Percentiles rank a stretch among this genome's conserved stretches.
phyloP scores from a whole-genome alignment of 2,329 filamentous ascomycete species.

The Colletotrichum scovillei region DNA sequence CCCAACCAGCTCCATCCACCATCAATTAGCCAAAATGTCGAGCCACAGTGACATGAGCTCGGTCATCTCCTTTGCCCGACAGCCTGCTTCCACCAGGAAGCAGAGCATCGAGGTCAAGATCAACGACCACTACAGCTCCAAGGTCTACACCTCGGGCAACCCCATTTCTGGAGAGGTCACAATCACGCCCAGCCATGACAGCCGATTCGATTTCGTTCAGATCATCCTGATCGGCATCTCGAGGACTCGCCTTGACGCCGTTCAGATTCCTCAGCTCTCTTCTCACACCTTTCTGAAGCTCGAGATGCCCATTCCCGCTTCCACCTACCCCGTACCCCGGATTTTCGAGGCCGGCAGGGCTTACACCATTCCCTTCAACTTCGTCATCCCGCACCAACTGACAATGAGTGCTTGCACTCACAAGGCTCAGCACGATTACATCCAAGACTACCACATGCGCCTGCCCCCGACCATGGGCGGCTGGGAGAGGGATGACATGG shows the following conservation, averaged over 20 bases:
- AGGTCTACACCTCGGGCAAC: conserved; percentile 67
- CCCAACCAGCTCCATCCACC: neutral
- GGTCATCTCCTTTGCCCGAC: conserved; percentile 30
- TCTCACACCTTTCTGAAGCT: conserved; percentile 67
- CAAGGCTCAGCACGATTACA: conserved; percentile 52
- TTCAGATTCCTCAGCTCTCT: conserved; percentile 59
- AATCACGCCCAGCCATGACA: conserved; percentile 57
- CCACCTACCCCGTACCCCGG: conserved; percentile 57
- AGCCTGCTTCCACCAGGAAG: conserved; percentile 42
- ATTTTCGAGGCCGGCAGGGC: conserved; percentile 60
- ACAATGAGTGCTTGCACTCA: conserved; percentile 68
- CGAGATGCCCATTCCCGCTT: conserved; percentile 63
- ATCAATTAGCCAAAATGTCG: conserved; percentile 23
- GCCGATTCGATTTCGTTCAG: conserved; percentile 62
- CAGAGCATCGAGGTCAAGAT: conserved; percentile 60
- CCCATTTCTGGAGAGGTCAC: conserved; percentile 60
- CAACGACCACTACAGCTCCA: conserved; percentile 64
- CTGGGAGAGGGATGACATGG: conserved; percentile 66
- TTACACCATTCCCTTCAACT: conserved; percentile 68
- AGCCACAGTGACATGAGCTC: conserved; percentile 37
- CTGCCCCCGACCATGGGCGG: conserved; percentile 64
- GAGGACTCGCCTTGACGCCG: conserved; percentile 62
- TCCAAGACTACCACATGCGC: conserved; percentile 63
- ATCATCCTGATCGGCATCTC: conserved; percentile 64
- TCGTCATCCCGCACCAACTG: conserved; percentile 68